Evolutionary conservation across 2,329 filamentous ascomycete species (phyloP), one percentile per base, ranked within the genome.

Genomic region (Aspergillus calidoustus): DNA sequence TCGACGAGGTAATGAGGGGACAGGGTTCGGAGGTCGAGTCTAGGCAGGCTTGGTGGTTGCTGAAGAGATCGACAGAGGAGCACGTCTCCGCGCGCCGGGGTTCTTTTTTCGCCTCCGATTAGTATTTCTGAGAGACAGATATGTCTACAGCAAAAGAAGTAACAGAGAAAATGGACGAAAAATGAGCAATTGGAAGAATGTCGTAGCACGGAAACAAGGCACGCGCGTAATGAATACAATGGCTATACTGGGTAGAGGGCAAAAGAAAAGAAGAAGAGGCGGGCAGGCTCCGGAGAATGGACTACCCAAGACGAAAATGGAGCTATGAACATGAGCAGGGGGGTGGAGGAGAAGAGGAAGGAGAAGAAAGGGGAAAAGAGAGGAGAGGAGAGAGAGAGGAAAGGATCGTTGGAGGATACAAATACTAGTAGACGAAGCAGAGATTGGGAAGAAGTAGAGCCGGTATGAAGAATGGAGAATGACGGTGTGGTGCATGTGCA

Each of bases 391-490:
- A 30, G 28, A 34, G 52, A 66, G 59, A 66, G 63, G 65, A 63
- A 64, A 66, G 57, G 66, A 67, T 66, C 63, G 62, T 62, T 63
- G 64, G 60, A 58, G 60, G 60, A 67, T 68, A 61, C 61, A 67
- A 68, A 66, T 66, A 19, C 19, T 19, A 43, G 52, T 3, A 38
- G 51, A 53, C 34, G 13, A 41, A 41, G 31, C 23, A 41, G 19
- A 31, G 25, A 31, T 4, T 17, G 19, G 48, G 48, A 19, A n/a
- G 48, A 7, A 30, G 48, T 17, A 30, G 48, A 54, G 25, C 34
- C 31, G 25, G n/a, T 8, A 44, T 41, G n/a, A 43, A 55, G 43
- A 41, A 47, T 55, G 53, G 50, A 54, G 51, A 54, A 54, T 43
- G 54, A 49, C 30, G 46, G 46, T 41, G 54, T 57, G 54, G 30